A percentile compares a stretch with the other conserved stretches of the same genome.
phyloP scores from a whole-genome alignment of 129 eudicot species.

The Deinandra increscens region DNA sequence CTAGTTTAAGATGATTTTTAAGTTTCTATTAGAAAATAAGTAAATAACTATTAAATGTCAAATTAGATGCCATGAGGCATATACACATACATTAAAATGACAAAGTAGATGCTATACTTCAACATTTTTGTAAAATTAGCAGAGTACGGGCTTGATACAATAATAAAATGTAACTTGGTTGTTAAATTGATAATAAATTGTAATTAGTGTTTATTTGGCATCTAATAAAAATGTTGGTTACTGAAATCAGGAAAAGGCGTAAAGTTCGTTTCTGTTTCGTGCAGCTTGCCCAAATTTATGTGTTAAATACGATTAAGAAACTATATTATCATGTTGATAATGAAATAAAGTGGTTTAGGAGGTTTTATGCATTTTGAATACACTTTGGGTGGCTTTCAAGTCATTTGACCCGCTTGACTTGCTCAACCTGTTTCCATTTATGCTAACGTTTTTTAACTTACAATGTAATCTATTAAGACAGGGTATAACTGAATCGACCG shows the following conservation, averaged over 20 bases:
- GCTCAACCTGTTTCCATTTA: neutral
- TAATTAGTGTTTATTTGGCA: no score
- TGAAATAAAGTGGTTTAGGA: neutral
- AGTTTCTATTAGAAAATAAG: no score
- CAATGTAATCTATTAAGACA: neutral
- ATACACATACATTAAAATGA: no score
- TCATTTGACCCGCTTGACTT: neutral
- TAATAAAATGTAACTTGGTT: no score
- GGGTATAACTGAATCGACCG: neutral
- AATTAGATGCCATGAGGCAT: no score
- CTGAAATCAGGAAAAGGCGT: neutral
- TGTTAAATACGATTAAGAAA: neutral
- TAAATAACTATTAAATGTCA: no score
- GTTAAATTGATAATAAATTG: no score
- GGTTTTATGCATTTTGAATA: neutral
- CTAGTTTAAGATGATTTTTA: no score
- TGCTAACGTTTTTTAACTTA: neutral
- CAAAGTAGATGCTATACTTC: no score
- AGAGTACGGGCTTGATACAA: no score
- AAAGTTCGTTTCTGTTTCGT: neutral
- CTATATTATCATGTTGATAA: neutral
- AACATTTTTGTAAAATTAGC: no score
- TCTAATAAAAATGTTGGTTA: no score
- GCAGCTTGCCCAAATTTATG: neutral
- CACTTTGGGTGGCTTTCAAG: conserved; percentile 6